Evolutionary conservation across 2,329 filamentous ascomycete species (phyloP), one percentile per base, ranked within the genome.

Genomic region (Polytolypa hystricis): DNA sequence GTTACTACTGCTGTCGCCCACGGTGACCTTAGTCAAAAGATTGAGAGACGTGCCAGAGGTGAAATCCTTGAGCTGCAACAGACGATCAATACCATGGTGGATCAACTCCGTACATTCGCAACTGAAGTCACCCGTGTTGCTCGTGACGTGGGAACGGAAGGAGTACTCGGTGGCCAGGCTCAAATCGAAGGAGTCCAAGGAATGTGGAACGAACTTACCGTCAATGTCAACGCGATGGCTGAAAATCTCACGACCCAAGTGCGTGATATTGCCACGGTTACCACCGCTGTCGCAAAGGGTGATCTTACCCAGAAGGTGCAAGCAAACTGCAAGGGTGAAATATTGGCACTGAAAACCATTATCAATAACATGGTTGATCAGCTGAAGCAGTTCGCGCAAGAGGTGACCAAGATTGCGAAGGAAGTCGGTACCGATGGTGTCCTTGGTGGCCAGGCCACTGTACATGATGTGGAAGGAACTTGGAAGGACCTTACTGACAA

Each of bases 351-450:
- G 54, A 98, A 98, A 64, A 87, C 86, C 42, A 96, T 91, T 31
- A 98, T 96, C 69, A 98, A 98, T 64, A 91, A 84, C 57, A 98
- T 98, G 89, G 89, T 98, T 47, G 91, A 95, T 58, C 91, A 95
- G 60, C 70, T 98, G 40, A 85, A 93, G 55, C 87, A 95, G 55
- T 96, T 96, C 56, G 91, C 91, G 7, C 83, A 86, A 54, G 89
- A 96, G 65, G 91, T 98, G 50, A 96, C 89, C 25, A 93, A 91
- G 61, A 83, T 98, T 53, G 89, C 89, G 25, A 81, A 85, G 57
- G 89, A 96, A 62, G 91, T 96, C 69, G 89, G 89, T 42, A 96
- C 91, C 1, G 89, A 98, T 60, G 89, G 89, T 51, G 79, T 86
- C 44, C 73, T 98, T 11, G 89, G 91, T 56, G 89, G 91, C 7